Evolutionary conservation across 192 early-diverging fungal species (phyloP).

Genomic region (Dissophora ornata): DNA sequence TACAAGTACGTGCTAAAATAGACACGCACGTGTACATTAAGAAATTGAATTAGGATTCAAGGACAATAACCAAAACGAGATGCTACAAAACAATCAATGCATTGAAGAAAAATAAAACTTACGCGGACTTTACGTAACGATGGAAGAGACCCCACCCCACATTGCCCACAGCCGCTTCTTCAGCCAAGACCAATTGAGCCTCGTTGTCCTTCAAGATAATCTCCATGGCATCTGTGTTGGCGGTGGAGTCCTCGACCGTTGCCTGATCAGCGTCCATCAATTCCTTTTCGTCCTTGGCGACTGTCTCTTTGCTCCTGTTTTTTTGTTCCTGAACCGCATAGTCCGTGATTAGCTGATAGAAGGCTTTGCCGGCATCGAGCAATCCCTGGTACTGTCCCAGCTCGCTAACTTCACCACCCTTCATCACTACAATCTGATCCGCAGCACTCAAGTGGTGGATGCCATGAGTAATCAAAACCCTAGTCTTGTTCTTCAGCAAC

Average conservation of each 20-base stretch:
- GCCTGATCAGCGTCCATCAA: not conserved
- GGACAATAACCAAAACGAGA: too few species aligned
- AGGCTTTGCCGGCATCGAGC: constrained; percentile 62
- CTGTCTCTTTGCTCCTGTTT: too few species aligned
- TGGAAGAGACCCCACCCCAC: constrained; percentile 82
- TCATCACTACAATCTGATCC: constrained; percentile 73
- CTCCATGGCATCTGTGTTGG: not conserved
- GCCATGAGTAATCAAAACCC: constrained; percentile 82
- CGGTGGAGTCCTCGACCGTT: not conserved
- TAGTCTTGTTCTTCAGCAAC: constrained; percentile 73
- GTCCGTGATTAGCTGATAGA: constrained; percentile 61
- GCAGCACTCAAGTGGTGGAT: constrained; percentile 75
- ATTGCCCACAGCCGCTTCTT: constrained; percentile 82
- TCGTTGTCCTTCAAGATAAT: constrained; percentile 29
- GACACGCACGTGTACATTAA: not conserved
- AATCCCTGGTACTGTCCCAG: constrained; percentile 67
- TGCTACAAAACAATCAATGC: not conserved
- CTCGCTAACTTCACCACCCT: constrained; percentile 74
- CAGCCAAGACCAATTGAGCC: constrained; percentile 73
- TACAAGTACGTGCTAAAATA: constrained; percentile 64
- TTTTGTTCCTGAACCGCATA: constrained; percentile 59
- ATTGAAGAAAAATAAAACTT: not conserved
- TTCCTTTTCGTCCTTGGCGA: not conserved
- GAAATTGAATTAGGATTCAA: not conserved
- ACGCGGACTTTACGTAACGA: constrained; percentile 73